Conservation (phyloP, 129 eudicot genomes). For the Helianthus annuus region DNA sequence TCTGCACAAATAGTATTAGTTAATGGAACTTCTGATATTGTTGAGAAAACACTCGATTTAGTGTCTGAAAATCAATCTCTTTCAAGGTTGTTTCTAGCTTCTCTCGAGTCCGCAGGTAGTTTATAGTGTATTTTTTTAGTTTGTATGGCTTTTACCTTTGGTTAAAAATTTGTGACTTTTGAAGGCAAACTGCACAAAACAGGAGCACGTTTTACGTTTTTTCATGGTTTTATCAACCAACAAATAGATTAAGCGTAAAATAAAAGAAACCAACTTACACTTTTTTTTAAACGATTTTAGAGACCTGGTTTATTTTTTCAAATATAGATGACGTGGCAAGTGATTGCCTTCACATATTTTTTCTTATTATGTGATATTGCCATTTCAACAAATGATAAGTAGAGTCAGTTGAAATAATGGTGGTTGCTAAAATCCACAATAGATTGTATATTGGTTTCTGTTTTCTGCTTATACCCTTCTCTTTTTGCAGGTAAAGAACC, state of each 20-base stretch:
- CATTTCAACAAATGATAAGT: neutral
- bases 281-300: neutral
- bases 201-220: neutral
- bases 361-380: neutral
- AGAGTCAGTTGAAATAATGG: neutral
- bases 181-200: neutral
- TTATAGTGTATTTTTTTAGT: neutral
- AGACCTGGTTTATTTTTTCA: neutral
- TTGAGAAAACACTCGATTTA: slow-evolving; percentile 23
- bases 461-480: neutral
- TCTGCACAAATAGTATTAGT: slow-evolving; percentile 14
- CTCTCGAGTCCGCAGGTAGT: slow-evolving; percentile 41
- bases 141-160: neutral
- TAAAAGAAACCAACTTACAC: neutral
- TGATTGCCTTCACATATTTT: neutral
- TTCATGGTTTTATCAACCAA: slow-evolving; percentile 4
- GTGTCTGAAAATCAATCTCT: slow-evolving; percentile 62
- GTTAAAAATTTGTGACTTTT: neutral
- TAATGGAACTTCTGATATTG: slow-evolving; percentile 22
- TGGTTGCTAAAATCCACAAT: no score
- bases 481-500: slow-evolving; percentile 18
- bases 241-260: neutral
- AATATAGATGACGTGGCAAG: neutral
- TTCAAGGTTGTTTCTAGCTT: slow-evolving; percentile 48
- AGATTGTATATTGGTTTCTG: no score